These are phyloP conservation scores for Sphagnum tenellum DNA, from an alignment of 225 moss, liverwort and hornwort genomes.

Conservation along the genomic window DNA sequence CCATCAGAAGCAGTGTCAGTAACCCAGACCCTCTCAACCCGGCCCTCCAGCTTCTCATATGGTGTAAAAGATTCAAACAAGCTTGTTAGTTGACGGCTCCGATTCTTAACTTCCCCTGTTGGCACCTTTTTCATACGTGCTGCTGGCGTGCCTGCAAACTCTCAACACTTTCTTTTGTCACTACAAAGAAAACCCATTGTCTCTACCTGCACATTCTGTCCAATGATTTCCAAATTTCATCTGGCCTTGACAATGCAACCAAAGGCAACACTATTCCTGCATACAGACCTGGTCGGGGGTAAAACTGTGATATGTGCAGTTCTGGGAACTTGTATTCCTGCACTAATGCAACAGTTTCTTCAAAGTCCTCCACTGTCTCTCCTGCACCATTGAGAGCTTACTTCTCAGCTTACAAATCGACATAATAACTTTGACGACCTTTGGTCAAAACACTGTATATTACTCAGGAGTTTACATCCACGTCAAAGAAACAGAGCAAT, in stretches of 20 bases:
- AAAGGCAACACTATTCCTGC: not conserved
- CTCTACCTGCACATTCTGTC: no score
- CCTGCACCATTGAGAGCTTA: slow-evolving; percentile 18
- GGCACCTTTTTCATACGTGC: slow-evolving; percentile 91
- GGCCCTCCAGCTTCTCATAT: slow-evolving; percentile 66
- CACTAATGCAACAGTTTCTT: slow-evolving; percentile 69
- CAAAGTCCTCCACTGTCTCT: slow-evolving; percentile 74
- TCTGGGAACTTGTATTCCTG: slow-evolving; percentile 68
- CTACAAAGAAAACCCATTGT: no score
- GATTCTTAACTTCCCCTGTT: slow-evolving; percentile 78
- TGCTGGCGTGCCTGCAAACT: slow-evolving; percentile 72
- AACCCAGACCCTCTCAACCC: slow-evolving; percentile 68
- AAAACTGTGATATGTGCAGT: slow-evolving; percentile 95
- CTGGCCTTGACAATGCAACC: not conserved
- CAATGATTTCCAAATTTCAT: no score
- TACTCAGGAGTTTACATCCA: no score
- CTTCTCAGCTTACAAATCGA: no score
- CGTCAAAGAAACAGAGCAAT: not conserved
- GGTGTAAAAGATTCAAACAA: slow-evolving; percentile 79
- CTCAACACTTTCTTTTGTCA: not conserved
- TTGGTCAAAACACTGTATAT: no score
- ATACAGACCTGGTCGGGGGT: slow-evolving; percentile 78
- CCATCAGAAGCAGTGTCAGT: slow-evolving; percentile 82
- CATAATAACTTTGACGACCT: no score
- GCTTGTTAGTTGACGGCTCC: slow-evolving; percentile 71